Evolutionary conservation across 2,329 filamentous ascomycete genomes (phyloP), one percentile per base, ranked within the genome.

Genomic region (Trichoderma citrinoviride): DNA sequence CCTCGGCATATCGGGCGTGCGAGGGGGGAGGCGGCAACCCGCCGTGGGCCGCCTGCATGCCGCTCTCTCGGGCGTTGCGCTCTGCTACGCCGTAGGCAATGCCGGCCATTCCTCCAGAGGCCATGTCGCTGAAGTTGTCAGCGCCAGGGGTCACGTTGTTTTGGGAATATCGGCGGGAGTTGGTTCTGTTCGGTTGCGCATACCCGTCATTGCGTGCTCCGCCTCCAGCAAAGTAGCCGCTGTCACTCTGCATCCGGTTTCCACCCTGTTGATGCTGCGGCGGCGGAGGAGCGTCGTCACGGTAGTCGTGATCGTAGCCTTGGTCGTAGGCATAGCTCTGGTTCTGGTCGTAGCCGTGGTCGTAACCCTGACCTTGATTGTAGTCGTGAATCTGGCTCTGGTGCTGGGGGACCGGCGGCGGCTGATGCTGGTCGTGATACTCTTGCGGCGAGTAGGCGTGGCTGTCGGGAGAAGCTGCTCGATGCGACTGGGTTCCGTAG

Each of bases 31-130:
- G 77, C 52, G 76, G 75, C 29, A 78, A 69, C 10, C 77, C 73
- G 37, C 75, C 73, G 71, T 82, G 80, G 75, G 87, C 81, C 53
- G 87, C 87, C 63, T 89, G 85, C 66, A 88, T 70, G 25, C 87
- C 89, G 75, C 87, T 89, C 69, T 89, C 84, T 67, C 87, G 80
- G 67, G 85, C 81, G 76, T 88, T 85, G 58, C 81, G 82, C 70
- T 89, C 87, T 56, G 89, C 88, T 55, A 90, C 85, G 63, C 80
- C 85, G 71, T 87, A 81, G 44, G 89, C 88, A 66, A 91, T 85
- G 62, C 87, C 88, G 33, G 87, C 82, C 75, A 92, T 87, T 64
- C 87, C 89, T 70, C 87, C 89, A 23, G 83, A 81, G 17, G 89
- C 85, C 44, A 80, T 75, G 56, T 85, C 80, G 66, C 88, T 82